These are phyloP conservation scores for Syncephalastrum racemosum DNA, from an alignment of 371 early-diverging fungal genomes.

Conservation along the genomic window DNA sequence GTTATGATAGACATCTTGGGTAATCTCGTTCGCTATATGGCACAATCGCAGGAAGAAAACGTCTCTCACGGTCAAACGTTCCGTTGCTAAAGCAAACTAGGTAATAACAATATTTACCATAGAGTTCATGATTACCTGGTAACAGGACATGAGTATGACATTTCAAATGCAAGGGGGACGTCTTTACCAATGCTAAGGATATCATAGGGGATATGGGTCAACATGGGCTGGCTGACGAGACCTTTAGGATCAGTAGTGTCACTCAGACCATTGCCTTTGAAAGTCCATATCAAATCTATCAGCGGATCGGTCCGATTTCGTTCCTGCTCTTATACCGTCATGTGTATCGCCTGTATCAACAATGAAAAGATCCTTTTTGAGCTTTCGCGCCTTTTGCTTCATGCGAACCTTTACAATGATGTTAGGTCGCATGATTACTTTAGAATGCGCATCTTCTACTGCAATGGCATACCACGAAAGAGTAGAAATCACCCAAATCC, in stretches of 20 bases:
- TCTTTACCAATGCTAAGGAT: slow-evolving; percentile 39
- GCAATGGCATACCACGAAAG: slow-evolving; percentile 34
- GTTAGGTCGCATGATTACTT: background rate
- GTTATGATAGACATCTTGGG: slow-evolving; percentile 28
- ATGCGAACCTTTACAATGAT: slow-evolving; percentile 27
- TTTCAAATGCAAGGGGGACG: background rate
- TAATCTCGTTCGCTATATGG: slow-evolving; percentile 31
- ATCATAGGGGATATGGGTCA: slow-evolving; percentile 50
- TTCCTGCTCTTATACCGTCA: slow-evolving; percentile 33
- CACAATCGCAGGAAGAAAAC: background rate
- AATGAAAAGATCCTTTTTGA: slow-evolving; percentile 55
- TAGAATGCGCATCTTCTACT: background rate
- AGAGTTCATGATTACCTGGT: slow-evolving; percentile 63
- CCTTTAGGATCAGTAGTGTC: slow-evolving; percentile 49
- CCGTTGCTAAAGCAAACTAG: background rate
- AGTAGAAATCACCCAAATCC: slow-evolving; percentile 59
- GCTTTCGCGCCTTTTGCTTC: slow-evolving; percentile 46
- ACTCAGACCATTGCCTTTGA: slow-evolving; percentile 46
- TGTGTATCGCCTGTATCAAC: slow-evolving; percentile 59
- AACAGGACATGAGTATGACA: background rate
- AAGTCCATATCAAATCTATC: background rate
- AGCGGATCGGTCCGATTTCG: background rate
- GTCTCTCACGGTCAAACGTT: background rate
- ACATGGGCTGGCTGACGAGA: slow-evolving; percentile 42
- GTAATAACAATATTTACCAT: slow-evolving; percentile 20